A percentile compares a stretch with the other conserved stretches of the same genome.
Conservation (phyloP, 768 basidiomycete genomes). For the Tephrocybe rancida region DNA sequence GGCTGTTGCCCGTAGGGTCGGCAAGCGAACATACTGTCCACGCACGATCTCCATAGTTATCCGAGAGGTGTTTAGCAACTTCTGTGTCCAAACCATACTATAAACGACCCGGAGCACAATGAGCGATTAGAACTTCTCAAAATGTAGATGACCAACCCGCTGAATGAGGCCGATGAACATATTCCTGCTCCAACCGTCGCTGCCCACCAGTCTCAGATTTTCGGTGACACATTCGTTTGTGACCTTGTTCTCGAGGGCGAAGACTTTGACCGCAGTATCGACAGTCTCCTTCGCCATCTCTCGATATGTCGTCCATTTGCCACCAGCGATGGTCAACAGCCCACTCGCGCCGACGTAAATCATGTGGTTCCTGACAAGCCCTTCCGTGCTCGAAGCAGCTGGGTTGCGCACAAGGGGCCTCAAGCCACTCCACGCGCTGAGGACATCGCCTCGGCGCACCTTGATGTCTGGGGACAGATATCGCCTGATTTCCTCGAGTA, state of each 20-base stretch:
- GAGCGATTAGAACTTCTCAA: neutral
- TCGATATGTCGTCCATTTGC: constrained; percentile 98
- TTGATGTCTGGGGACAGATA: constrained; percentile 93
- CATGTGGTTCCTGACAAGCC: constrained; percentile 92
- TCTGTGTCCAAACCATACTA: constrained; percentile 91
- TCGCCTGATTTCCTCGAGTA: constrained; percentile 87
- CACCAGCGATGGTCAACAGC: constrained; percentile 92
- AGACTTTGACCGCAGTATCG: constrained; percentile 81
- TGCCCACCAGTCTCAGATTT: constrained; percentile 81
- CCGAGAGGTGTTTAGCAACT: constrained; percentile 91
- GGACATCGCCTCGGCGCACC: constrained; percentile 91
- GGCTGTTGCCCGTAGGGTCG: constrained; percentile 71
- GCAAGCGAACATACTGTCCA: constrained; percentile 91
- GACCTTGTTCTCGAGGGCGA: constrained; percentile 58
- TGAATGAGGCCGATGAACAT: constrained; percentile 93
- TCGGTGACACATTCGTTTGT: constrained; percentile 77
- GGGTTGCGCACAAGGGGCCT: constrained; percentile 90
- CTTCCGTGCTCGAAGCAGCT: constrained; percentile 68
- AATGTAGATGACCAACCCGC: too few species aligned
- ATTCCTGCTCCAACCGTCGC: constrained; percentile 91
- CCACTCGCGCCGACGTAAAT: constrained; percentile 81
- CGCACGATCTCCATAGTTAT: constrained; percentile 94
- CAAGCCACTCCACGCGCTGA: constrained; percentile 94
- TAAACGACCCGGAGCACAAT: neutral
- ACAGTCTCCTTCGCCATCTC: constrained; percentile 97